A percentile compares a stretch with the other conserved stretches of the same genome.
phyloP scores from a whole-genome alignment of 1,284 basidiomycete species.

The Fomitopsis pinicola region DNA sequence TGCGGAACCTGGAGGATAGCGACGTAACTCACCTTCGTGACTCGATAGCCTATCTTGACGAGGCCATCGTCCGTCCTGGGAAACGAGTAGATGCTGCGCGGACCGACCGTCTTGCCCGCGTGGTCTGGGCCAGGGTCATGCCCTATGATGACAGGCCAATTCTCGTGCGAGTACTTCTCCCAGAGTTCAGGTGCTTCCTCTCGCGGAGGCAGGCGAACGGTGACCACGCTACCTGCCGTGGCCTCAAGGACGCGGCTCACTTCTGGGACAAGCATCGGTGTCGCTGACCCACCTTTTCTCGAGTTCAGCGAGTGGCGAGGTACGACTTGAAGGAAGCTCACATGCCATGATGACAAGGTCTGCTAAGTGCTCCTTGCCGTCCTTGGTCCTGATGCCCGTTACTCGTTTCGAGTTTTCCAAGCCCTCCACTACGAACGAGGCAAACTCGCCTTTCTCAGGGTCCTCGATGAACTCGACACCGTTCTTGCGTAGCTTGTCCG shows the following conservation, averaged over 20 bases:
- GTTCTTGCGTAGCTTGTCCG: slow-evolving; percentile 6
- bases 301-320: neutral
- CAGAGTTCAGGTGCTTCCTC: slow-evolving; percentile 8
- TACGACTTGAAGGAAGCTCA: neutral
- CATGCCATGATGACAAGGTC: slow-evolving; percentile 9
- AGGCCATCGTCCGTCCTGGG: slow-evolving; percentile 7
- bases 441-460: slow-evolving; percentile 6
- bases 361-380: slow-evolving; percentile 5
- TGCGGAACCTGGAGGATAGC: neutral
- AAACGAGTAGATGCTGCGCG: slow-evolving; percentile 9
- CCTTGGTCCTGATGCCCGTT: slow-evolving; percentile 5
- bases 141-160: slow-evolving; percentile 8
- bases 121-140: slow-evolving; percentile 10
- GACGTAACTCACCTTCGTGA: slow-evolving; percentile 3
- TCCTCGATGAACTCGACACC: slow-evolving; percentile 5
- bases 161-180: slow-evolving; percentile 8
- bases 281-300: slow-evolving; percentile 5
- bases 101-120: slow-evolving; percentile 4
- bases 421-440: slow-evolving; percentile 4
- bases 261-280: slow-evolving; percentile 8
- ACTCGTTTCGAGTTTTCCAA: slow-evolving; percentile 1
- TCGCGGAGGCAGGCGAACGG: slow-evolving; percentile 6
- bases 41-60: slow-evolving; percentile 9
- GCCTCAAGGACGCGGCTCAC: slow-evolving; percentile 8
- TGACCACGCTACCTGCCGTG: slow-evolving; percentile 9